These are phyloP conservation scores for Sanguinoderma infundibulare DNA, from an alignment of 1,284 basidiomycete genomes.

Conservation along the genomic window DNA sequence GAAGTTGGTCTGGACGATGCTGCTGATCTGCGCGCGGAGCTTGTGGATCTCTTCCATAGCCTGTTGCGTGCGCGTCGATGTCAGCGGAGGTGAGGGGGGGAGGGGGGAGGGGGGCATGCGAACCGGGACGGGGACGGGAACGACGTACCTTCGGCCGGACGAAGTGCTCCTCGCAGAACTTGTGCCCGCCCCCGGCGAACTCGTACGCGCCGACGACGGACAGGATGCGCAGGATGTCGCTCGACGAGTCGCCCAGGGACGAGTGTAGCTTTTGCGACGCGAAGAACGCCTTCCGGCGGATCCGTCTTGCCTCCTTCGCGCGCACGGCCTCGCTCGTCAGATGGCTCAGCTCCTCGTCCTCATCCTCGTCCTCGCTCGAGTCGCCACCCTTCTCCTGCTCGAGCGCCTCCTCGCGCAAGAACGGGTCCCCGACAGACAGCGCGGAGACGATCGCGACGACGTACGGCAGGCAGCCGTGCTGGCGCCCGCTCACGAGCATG, in stretches of 20 bases:
- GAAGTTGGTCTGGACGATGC: constrained; percentile 78
- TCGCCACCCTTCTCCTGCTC: constrained; percentile 49
- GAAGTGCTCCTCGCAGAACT: constrained; percentile 91
- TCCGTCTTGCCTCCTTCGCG: constrained; percentile 70
- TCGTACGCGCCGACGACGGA: constrained; percentile 97
- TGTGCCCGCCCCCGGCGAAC: constrained; percentile 78
- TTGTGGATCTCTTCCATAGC: constrained; percentile 99
- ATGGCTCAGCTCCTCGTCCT: constrained; percentile 51
- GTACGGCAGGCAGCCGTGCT: constrained; percentile 92
- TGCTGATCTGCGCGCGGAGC: constrained; percentile 88
- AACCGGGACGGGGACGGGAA: not conserved
- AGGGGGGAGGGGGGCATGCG: not conserved
- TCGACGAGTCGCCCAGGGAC: constrained; percentile 82
- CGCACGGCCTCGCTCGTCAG: constrained; percentile 63
- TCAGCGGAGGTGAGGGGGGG: not conserved
- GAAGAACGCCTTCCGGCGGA: constrained; percentile 78
- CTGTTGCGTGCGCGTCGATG: constrained; percentile 46
- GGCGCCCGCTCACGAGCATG: constrained; percentile 92
- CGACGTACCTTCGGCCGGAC: constrained; percentile 86
- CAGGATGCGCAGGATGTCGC: constrained; percentile 89
- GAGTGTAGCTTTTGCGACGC: constrained; percentile 83
- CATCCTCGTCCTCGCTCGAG: constrained; percentile 41
- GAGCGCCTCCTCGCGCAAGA: constrained; percentile 82
- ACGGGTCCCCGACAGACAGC: constrained; percentile 95
- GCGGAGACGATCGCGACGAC: constrained; percentile 92